phyloP scores from a whole-genome alignment of 140 eudicot genomes.

The Senecio squalidus region DNA sequence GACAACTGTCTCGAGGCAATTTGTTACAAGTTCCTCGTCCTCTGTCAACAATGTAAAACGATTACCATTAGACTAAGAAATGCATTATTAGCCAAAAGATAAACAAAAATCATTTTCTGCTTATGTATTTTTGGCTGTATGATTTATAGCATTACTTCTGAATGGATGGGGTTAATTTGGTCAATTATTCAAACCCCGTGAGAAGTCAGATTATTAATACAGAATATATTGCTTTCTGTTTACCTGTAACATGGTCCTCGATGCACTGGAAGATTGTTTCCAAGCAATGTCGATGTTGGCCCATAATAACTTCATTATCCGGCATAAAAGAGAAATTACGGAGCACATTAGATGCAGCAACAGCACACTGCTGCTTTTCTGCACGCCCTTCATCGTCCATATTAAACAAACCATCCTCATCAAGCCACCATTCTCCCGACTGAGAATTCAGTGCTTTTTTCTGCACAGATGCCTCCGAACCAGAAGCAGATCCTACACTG shows the following conservation, averaged over 20 bases:
- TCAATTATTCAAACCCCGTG: background rate
- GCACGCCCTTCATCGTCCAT: conserved; percentile 90
- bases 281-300: conserved; percentile 92
- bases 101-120: background rate
- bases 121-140: background rate
- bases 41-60: conserved; percentile 41
- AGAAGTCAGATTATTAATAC: background rate
- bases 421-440: conserved; percentile 86
- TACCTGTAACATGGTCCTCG: conserved; percentile 80
- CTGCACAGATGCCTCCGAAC: conserved; percentile 56
- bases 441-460: conserved; percentile 42
- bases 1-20: conserved; percentile 85
- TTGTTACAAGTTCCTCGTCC: conserved; percentile 99
- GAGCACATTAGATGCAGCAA: conserved; percentile 93
- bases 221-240: background rate
- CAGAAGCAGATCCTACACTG: conserved; percentile 57
- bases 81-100: background rate
- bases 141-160: background rate
- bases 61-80: conserved; percentile 6
- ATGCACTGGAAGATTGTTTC: conserved; percentile 92
- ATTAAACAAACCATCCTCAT: conserved; percentile 95
- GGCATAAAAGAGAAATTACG: conserved; percentile 97
- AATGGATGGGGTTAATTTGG: background rate
- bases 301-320: conserved; percentile 95
- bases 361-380: conserved; percentile 96